phyloP scores from a whole-genome alignment of 2,329 filamentous ascomycete species.

The Niveomyces coronatus region DNA sequence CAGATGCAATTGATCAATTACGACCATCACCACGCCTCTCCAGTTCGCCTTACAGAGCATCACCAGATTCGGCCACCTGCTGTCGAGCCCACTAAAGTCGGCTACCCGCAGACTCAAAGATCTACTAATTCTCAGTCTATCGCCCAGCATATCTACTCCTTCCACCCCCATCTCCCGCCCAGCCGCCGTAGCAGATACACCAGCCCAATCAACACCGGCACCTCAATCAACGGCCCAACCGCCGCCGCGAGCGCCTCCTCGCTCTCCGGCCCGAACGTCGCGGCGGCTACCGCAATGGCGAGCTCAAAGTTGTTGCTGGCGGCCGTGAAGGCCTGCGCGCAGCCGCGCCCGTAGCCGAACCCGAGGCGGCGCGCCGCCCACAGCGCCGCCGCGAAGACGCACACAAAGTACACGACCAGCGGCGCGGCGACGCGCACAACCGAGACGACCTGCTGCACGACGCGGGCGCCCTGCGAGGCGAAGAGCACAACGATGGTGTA shows the following conservation, averaged over 20 bases:
- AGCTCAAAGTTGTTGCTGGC: constrained; percentile 80
- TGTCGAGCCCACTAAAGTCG: neutral
- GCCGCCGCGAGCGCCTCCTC: constrained; percentile 66
- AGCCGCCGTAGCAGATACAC: constrained; percentile 40
- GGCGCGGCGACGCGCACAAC: constrained; percentile 66
- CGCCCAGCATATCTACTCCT: neutral
- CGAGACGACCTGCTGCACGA: constrained; percentile 65
- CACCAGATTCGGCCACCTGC: neutral
- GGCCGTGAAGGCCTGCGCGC: constrained; percentile 69
- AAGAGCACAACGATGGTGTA: constrained; percentile 75
- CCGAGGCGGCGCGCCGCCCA: constrained; percentile 47
- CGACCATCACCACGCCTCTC: no score
- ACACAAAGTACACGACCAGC: constrained; percentile 61
- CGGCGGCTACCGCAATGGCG: constrained; percentile 65
- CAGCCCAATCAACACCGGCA: constrained; percentile 59
- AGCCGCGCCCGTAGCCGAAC: constrained; percentile 55
- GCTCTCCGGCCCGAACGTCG: constrained; percentile 60
- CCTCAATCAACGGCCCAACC: constrained; percentile 68
- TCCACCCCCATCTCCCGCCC: constrained; percentile 7
- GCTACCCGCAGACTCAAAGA: neutral
- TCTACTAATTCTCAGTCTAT: neutral
- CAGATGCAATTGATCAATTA: no score
- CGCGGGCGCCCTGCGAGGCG: constrained; percentile 58
- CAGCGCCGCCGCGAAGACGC: constrained; percentile 59
- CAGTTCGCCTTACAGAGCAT: no score